A percentile compares a stretch with the other conserved stretches of the same genome.
Conservation (phyloP, 2,329 filamentous ascomycete species). For the Alternaria gaisen region DNA sequence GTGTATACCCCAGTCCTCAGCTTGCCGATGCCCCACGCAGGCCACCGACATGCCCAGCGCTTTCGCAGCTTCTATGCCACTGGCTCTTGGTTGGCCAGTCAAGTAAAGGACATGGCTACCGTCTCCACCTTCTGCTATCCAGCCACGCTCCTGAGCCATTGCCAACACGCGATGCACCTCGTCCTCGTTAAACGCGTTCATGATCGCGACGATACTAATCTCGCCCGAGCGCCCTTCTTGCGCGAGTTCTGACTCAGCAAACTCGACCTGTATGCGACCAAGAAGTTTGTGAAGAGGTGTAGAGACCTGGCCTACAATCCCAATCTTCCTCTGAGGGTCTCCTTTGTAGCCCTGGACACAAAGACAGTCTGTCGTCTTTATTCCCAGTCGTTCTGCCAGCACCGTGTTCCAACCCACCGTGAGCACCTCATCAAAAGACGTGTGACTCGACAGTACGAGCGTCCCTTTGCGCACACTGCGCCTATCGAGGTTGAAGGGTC, state of each 20-base stretch:
- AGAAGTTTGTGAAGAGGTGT: conserved; percentile 25
- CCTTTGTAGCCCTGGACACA: conserved; percentile 53
- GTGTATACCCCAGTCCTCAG: conserved; percentile 54
- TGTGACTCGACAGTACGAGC: conserved; percentile 49
- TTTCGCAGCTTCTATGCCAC: conserved; percentile 44
- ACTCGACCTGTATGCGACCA: conserved; percentile 34
- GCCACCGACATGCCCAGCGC: conserved; percentile 45
- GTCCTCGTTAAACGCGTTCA: conserved; percentile 53
- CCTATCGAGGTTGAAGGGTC: conserved; percentile 44
- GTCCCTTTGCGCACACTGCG: conserved; percentile 36
- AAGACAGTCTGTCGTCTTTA: conserved; percentile 36
- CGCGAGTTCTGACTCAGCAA: conserved; percentile 39
- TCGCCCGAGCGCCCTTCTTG: conserved; percentile 33
- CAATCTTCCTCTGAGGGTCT: conserved; percentile 49
- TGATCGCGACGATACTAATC: conserved; percentile 46
- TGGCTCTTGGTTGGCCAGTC: conserved; percentile 49
- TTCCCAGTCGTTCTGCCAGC: conserved; percentile 43
- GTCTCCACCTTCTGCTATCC: conserved; percentile 33
- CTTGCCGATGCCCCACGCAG: conserved; percentile 51
- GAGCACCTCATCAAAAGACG: conserved; percentile 50
- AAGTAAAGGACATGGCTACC: conserved; percentile 48
- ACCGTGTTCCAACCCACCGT: conserved; percentile 52
- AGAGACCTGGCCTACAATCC: conserved; percentile 42
- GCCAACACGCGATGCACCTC: conserved; percentile 49
- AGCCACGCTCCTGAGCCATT: conserved; percentile 33